These are phyloP conservation scores for Tricladium varicosporioides DNA, from an alignment of 2,329 filamentous ascomycete genomes.

Conservation along the genomic window DNA sequence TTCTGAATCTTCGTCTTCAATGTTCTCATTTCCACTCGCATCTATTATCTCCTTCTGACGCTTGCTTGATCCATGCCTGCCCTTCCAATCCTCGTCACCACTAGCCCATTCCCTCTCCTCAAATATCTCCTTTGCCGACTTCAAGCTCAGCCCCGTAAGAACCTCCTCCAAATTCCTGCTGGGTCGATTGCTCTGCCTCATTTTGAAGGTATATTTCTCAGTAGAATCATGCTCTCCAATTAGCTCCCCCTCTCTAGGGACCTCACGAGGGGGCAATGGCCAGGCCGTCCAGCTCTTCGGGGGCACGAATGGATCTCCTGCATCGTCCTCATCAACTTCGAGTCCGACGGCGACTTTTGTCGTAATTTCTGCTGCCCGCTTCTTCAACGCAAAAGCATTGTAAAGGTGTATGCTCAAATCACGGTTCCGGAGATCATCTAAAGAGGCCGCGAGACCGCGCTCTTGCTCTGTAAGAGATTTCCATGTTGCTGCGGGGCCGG, in stretches of 20 bases:
- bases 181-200: constrained; percentile 43
- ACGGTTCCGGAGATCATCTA: constrained; percentile 60
- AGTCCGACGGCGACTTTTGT: constrained; percentile 14
- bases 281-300: constrained; percentile 77
- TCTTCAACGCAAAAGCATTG: constrained; percentile 70
- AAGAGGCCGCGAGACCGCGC: constrained; percentile 57
- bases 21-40: constrained; percentile 15
- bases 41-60: constrained; percentile 13
- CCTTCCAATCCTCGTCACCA: not conserved
- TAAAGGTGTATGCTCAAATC: constrained; percentile 78
- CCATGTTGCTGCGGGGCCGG: constrained; percentile 69
- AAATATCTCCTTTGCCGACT: constrained; percentile 66
- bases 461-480: constrained; percentile 58
- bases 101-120: constrained; percentile 36
- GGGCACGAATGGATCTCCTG: constrained; percentile 48
- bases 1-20: not conserved
- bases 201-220: constrained; percentile 51
- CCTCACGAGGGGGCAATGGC: constrained; percentile 64
- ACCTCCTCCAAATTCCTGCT: constrained; percentile 68
- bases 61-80: constrained; percentile 8
- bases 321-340: constrained; percentile 38
- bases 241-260: constrained; percentile 58
- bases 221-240: constrained; percentile 45
- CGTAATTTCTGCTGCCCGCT: constrained; percentile 31
- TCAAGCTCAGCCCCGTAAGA: constrained; percentile 64